phyloP scores from a whole-genome alignment of 2,329 filamentous ascomycete species.

The Paraphaeosphaeria minitans region DNA sequence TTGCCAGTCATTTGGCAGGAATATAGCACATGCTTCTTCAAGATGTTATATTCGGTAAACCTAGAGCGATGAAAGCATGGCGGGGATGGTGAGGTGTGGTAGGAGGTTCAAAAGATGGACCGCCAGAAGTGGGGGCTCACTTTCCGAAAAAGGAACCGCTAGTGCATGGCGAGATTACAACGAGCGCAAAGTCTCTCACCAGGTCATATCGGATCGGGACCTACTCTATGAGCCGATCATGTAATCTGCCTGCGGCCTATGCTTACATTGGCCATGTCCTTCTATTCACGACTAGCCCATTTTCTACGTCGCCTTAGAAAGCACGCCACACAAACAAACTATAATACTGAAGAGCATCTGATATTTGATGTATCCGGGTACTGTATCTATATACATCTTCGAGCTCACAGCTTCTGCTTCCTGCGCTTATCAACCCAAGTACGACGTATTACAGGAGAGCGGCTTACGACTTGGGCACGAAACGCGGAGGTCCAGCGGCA shows the following conservation, averaged over 20 bases:
- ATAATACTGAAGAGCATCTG: background rate
- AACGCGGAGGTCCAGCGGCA: constrained; percentile 30
- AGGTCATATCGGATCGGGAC: background rate
- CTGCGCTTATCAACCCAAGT: constrained; percentile 4
- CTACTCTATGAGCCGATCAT: background rate
- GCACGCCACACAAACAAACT: background rate
- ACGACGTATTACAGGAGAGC: background rate
- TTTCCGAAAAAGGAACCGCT: background rate
- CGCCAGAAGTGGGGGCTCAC: background rate
- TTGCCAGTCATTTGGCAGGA: background rate
- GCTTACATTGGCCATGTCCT: too few species aligned
- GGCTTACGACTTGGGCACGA: constrained; percentile 28
- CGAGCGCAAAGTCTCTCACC: constrained; percentile 2
- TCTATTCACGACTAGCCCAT: background rate
- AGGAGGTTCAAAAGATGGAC: background rate
- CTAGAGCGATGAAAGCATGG: constrained; percentile 9
- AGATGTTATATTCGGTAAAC: background rate
- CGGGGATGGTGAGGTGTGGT: background rate
- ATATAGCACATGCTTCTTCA: background rate
- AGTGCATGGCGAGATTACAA: background rate
- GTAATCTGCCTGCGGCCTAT: background rate
- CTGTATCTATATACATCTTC: background rate
- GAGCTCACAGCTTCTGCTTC: constrained; percentile 1
- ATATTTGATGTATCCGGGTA: too few species aligned
- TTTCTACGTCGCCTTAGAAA: background rate